A percentile compares a stretch with the other conserved stretches of the same genome.
Evolutionary conservation across 495 filamentous ascomycete species (phyloP).

Genomic region (Daldinia loculata): DNA sequence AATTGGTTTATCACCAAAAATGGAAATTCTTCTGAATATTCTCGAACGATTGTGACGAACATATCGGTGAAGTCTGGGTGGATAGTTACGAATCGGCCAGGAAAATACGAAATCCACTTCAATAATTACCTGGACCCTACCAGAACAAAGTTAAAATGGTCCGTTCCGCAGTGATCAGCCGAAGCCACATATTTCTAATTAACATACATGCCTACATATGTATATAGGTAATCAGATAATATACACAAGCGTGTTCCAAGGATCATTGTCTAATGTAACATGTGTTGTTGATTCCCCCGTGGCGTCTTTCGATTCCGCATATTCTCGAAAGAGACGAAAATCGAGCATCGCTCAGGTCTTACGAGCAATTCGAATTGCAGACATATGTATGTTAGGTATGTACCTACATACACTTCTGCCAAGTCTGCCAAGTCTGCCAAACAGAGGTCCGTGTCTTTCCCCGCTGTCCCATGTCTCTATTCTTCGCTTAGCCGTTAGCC

Average conservation of each 20-base stretch:
- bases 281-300: conserved; percentile 10
- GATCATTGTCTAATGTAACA: conserved; percentile 4
- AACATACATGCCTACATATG: conserved; percentile 12
- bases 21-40: not conserved
- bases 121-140: conserved; percentile 19
- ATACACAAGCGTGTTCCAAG: not conserved
- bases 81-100: not conserved
- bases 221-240: conserved; percentile 1
- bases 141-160: conserved; percentile 28
- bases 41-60: not conserved
- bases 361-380: not conserved
- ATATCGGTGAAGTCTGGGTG: not conserved
- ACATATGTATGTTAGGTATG: not conserved
- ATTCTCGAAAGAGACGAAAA: conserved; percentile 16
- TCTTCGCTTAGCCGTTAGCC: conserved; percentile 5
- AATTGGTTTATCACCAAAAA: not conserved
- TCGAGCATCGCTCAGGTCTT: conserved; percentile 1
- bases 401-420: not conserved
- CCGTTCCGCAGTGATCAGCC: conserved; percentile 40
- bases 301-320: conserved; percentile 16
- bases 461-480: conserved; percentile 1
- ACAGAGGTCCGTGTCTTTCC: conserved; percentile 1
- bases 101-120: conserved; percentile 22
- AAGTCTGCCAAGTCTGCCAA: not conserved
- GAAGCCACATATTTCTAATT: conserved; percentile 31